Percentiles rank a stretch among this genome's conserved stretches.
Evolutionary conservation across 345 rosid genomes (phyloP).

Genomic region (Moricandia moricandioides): DNA sequence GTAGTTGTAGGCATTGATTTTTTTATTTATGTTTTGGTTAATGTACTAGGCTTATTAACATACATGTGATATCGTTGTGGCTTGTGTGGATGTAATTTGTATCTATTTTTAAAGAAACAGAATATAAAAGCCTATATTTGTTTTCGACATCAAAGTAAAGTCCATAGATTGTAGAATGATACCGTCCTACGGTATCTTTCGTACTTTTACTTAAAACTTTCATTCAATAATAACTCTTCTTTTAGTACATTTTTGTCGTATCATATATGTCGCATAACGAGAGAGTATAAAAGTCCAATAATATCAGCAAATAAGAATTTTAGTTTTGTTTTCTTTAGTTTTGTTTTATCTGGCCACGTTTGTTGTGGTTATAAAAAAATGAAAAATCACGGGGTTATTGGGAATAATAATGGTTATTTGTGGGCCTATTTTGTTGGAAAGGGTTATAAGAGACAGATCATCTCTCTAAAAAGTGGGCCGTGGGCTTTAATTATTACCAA

Average conservation of each 20-base stretch:
- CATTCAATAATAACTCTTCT: conserved; percentile 25
- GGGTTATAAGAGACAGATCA: conserved; percentile 13
- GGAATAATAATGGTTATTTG: conserved; percentile 23
- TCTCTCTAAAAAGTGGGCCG: conserved; percentile 41
- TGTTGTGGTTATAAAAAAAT: not conserved
- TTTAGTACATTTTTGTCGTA: conserved; percentile 30
- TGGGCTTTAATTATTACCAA: conserved; percentile 36
- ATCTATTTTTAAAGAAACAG: not conserved
- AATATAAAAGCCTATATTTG: not conserved
- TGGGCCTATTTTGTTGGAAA: conserved; percentile 33
- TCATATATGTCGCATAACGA: conserved; percentile 33
- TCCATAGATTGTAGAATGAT: not conserved
- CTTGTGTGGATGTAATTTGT: conserved; percentile 4
- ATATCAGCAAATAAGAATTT: conserved; percentile 7
- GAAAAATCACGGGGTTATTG: conserved; percentile 7
- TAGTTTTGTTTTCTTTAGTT: conserved; percentile 17
- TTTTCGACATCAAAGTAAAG: not conserved
- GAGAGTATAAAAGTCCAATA: conserved; percentile 19
- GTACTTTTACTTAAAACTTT: conserved; percentile 17
- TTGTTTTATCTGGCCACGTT: conserved; percentile 20
- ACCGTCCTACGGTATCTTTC: not conserved
- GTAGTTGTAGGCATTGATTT: conserved; percentile 17
- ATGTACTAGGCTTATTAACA: conserved; percentile 28
- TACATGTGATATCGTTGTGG: not conserved
- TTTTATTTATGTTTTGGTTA: conserved; percentile 4